Base-by-base conservation (phyloP, 257 asterid species). In the Mitragyna speciosa region DNA sequence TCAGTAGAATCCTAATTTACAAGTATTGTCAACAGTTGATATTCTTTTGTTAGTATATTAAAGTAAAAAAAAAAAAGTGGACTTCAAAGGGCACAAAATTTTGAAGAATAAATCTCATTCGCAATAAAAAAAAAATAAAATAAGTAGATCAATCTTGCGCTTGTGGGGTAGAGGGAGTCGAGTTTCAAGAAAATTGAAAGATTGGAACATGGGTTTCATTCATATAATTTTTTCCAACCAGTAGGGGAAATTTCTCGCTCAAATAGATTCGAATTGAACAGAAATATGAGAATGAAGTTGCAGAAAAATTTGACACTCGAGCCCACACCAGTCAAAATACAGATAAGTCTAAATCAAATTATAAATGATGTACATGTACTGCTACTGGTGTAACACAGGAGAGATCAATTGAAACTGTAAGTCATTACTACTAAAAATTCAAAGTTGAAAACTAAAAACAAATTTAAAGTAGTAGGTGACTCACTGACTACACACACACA, bases 281-380 rank as follows among this genome's bases (percentile, higher is more conserved):
- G 15, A 33, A 31, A 22, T 30, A 24, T 49, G 8, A 6, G 54
- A 41, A 20, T 52, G 43, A 65, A 73, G 79, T 52, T 70, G 81
- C 75, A 26, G 83, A 75, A 77, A 84, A 75, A 24, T 72, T 84
- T 80, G 87, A 84, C 87, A 66, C 76, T 76, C 58, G 58, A 76
- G 36, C 43, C 24, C 58, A 8, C 24, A 39, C 28, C 41, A 51
- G 82, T 78, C 82, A 82, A 82, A 4, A 82, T 51, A 64, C 70
- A 66, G 59, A 67, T 26, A 56, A 43, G 79, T 78, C 82, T 49
- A n/a, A 26, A 78, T 78, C 85, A 73, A 45, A 49, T 26, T 28
- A 36, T 47, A 72, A 77, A 43, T 72, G 70, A 8, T 51, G 28
- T 36, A 26, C 39, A 26, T 26, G 39, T 63, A 45, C 78, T 48